These are phyloP conservation scores for Penstemon barbatus DNA, from an alignment of 257 asterid species.

Conservation along the genomic window DNA sequence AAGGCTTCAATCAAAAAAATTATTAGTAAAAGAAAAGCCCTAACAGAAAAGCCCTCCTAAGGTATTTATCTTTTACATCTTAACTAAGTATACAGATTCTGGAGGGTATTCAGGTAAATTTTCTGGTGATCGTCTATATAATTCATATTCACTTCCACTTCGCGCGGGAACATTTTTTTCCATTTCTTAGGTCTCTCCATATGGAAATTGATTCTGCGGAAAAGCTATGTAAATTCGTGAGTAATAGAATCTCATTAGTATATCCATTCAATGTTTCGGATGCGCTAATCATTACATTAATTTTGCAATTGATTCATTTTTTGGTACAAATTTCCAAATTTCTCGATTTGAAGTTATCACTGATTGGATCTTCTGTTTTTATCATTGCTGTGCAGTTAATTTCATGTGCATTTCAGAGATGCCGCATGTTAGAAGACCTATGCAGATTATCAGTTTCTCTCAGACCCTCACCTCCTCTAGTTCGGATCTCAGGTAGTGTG, in stretches of 20 bases:
- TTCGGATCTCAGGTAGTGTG: conserved; percentile 64
- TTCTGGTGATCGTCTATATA: not conserved
- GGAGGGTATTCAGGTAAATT: not conserved
- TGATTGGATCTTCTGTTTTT: conserved; percentile 10
- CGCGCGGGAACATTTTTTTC: conserved; percentile 23
- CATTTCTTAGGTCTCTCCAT: not conserved
- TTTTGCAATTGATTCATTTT: not conserved
- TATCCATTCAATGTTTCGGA: conserved; percentile 2
- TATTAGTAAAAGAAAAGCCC: too few species aligned
- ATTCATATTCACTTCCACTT: not conserved
- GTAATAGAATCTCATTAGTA: conserved; percentile 21
- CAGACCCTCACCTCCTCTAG: conserved; percentile 43
- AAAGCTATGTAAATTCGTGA: conserved; percentile 58
- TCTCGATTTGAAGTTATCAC: conserved; percentile 4
- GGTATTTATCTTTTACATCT: too few species aligned
- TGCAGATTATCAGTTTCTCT: conserved; percentile 74
- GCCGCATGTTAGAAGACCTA: conserved; percentile 64
- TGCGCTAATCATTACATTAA: not conserved
- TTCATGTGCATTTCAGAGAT: conserved; percentile 68
- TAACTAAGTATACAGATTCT: too few species aligned
- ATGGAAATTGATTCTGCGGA: conserved; percentile 56
- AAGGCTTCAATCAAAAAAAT: too few species aligned
- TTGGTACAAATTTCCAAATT: not conserved
- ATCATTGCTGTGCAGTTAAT: conserved; percentile 51
- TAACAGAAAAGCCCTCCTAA: too few species aligned